Conservation (phyloP, 108 stramenopile genomes). For the Nitzschia putrida region DNA sequence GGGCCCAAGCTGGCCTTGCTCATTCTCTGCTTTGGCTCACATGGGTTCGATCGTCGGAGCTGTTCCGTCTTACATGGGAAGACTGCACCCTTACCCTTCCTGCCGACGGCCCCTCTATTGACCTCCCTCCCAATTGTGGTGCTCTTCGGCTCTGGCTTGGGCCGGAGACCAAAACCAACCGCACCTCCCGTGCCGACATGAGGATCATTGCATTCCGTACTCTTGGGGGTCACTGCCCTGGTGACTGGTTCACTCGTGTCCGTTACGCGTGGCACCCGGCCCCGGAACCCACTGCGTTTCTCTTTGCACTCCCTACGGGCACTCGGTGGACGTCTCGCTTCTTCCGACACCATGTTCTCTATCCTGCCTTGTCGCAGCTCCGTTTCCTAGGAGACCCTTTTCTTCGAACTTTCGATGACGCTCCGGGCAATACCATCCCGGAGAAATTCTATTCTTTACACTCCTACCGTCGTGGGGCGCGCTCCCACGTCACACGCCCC, state of each 20-base stretch:
- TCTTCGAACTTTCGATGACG: background rate
- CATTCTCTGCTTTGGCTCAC: background rate
- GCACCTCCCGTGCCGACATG: background rate
- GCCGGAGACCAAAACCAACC: slow-evolving; percentile 1
- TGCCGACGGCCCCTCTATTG: background rate
- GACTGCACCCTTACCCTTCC: background rate
- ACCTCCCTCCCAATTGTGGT: background rate
- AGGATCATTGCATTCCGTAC: background rate
- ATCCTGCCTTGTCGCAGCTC: background rate
- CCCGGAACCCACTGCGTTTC: background rate
- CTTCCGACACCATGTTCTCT: background rate
- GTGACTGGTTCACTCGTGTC: background rate
- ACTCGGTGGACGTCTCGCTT: background rate
- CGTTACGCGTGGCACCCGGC: background rate
- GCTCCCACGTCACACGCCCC: background rate
- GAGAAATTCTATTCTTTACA: background rate
- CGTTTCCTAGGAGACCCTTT: too few relatives aligned
- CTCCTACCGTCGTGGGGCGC: background rate
- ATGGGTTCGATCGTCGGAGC: background rate
- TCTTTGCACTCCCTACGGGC: background rate
- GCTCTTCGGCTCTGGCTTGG: background rate
- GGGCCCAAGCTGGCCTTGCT: background rate
- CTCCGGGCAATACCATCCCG: background rate
- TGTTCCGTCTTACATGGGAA: background rate
- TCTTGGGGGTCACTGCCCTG: background rate